Base-by-base conservation (phyloP, 2,329 filamentous ascomycete genomes). In the Ophiocordyceps sinensis region DNA sequence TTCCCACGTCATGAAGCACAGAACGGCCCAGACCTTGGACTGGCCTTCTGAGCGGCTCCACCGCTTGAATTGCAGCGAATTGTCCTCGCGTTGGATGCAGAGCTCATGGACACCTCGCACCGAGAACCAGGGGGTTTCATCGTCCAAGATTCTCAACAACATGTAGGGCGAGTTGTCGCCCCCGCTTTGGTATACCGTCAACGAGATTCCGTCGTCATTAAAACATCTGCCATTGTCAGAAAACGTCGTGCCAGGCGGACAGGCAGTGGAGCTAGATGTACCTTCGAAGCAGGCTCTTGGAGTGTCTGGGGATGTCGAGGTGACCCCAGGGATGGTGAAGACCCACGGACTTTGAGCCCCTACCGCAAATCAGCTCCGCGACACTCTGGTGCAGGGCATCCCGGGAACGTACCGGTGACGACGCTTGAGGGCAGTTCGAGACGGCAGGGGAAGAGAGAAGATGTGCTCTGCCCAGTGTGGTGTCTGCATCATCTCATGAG, bases 391-490 rank as follows among this genome's bases (percentile, higher is more conserved):
- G 17, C 15, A 34, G 9, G 19, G 3, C 17, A 11, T 28, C 10
- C n/a, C n/a, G 21, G 6, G 5, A 15, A 37, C 37, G 10, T 44
- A 41, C 39, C 8, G 29, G 39, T 51, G 54, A 12, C 60, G 47
- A 38, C 67, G 60, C 47, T 64, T 67, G 39, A 77, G 55, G 5
- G 63, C 60, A 5, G 71, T 76, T 12, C 67, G 61, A 11, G 65
- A 67, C 0, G 72, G 65, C 32, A 75, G 57, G 0, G 70, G 69
- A 17, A 69, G 60, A 1, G 70, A 70, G 47, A 79, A 79, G 21
- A 79, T 75, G 34, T 71, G 65, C 48, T 77, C 68, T 6, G 75
- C 73, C 76, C 76, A 80, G 50, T 79, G 75, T 5, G 63, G 57
- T 39, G 59, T 60, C 71, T 77, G 44, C 28, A 28, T 23, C 36